Percentiles rank a stretch among this genome's conserved stretches.
Evolutionary conservation across 495 filamentous ascomycete genomes (phyloP).

Genomic region (Penicillium steckii): DNA sequence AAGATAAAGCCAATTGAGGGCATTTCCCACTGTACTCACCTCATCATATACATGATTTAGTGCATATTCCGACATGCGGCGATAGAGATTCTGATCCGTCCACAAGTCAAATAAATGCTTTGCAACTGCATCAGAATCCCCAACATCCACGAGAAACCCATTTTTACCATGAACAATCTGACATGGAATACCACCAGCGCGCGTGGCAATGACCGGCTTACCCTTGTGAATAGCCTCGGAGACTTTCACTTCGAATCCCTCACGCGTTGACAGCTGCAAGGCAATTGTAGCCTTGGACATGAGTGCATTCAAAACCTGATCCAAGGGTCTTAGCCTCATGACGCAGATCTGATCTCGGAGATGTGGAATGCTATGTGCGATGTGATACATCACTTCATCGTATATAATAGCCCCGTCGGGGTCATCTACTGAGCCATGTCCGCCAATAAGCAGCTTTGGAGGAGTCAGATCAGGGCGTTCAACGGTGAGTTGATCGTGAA

Average conservation of each 20-base stretch:
- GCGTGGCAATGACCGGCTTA: constrained; percentile 76
- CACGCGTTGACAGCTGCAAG: constrained; percentile 77
- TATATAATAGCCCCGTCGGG: constrained; percentile 76
- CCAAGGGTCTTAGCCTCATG: constrained; percentile 73
- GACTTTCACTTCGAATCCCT: constrained; percentile 90
- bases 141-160: constrained; percentile 74
- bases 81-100: constrained; percentile 61
- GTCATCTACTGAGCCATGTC: constrained; percentile 84
- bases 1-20: constrained; percentile 74
- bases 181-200: constrained; percentile 78
- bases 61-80: constrained; percentile 68
- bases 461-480: constrained; percentile 42
- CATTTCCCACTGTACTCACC: constrained; percentile 80
- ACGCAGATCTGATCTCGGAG: constrained; percentile 64
- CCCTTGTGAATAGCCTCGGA: constrained; percentile 86
- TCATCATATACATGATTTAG: constrained; percentile 71
- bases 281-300: constrained; percentile 71
- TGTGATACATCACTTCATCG: constrained; percentile 64
- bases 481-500: constrained; percentile 58
- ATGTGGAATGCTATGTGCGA: constrained; percentile 55
- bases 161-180: constrained; percentile 73
- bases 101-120: constrained; percentile 67
- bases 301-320: constrained; percentile 81
- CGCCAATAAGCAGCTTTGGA: constrained; percentile 75
- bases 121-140: constrained; percentile 72